Base-by-base conservation (phyloP, 352 stramenopile genomes). In the Globisporangium carolinianum region DNA sequence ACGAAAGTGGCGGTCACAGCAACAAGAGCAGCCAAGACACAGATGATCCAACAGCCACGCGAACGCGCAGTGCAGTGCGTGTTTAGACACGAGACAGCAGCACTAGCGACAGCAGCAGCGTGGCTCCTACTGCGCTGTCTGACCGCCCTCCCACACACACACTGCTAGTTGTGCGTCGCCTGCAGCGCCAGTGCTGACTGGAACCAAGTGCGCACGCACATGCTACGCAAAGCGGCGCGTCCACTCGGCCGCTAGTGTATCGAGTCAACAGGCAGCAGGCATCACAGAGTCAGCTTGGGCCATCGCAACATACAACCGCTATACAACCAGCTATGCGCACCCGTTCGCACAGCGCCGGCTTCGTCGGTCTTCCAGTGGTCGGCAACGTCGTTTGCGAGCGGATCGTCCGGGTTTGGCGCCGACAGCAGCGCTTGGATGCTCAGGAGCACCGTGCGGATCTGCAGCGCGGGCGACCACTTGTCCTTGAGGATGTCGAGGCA, bases 401-500 rank as follows among this genome's bases (percentile, higher is more conserved):
- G 96, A 73, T 99, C 91, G 80, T 98, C 92, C 45, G 96, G 96
- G 82, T 99, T 99, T 1, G 96, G 96, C 18, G 94, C 95, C 53
- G 86, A 97, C 53, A 99, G 75, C 53, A 99, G 81, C 24, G 96
- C 83, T 71, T 99, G 97, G 70, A 99, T 98, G 64, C 86, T 98
- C 55, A 99, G 75, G 15, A 99, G 77, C 52, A 99, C 95, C 2
- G 96, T 99, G 68, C 96, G 80, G 72, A 99, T 99, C 83, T 99
- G 96, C 47, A 99, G 83, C n/a, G 96, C 96, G 1, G 97, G 97
- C 53, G 91, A 98, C 97, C 97, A 99, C 76, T 99, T 98, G 80
- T 99, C 95, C 74, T 99, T 99, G 58, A 99, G 80, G 70, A 99
- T 98, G 68, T 99, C 97, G 49, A 99, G 84, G 64, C 97, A 99